Conservation (phyloP, 345 rosid species). For the Bruguiera sexangula region DNA sequence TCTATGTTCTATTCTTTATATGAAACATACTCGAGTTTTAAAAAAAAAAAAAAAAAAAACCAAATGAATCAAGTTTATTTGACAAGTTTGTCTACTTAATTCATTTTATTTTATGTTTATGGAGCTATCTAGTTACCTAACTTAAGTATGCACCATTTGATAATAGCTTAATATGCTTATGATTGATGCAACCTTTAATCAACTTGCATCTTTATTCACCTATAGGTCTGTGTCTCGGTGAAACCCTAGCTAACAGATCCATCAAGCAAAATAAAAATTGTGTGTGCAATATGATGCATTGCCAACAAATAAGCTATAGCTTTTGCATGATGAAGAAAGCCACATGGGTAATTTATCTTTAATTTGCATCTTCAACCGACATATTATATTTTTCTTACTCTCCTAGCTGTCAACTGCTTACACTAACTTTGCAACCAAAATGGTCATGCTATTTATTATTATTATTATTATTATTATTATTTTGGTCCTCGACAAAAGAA, state of each 20-base stretch:
- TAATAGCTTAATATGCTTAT: slow-evolving; percentile 27
- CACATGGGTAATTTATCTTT: neutral
- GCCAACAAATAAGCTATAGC: neutral
- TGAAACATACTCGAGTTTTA: no score
- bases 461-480: no score
- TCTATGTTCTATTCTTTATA: no score
- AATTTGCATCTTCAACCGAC: no score
- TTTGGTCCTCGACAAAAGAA: no score
- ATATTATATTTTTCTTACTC: no score
- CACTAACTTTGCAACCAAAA: no score
- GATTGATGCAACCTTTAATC: slow-evolving; percentile 22
- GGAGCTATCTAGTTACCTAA: slow-evolving; percentile 1
- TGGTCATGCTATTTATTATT: no score
- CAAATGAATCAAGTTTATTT: no score
- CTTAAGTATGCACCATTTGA: slow-evolving; percentile 8
- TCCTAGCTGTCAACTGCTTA: no score
- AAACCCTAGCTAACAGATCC: slow-evolving; percentile 14
- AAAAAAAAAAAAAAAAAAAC: no score
- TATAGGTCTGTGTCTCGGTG: slow-evolving; percentile 9
- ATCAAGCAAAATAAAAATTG: slow-evolving; percentile 8
- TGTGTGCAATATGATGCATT: neutral
- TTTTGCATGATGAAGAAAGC: slow-evolving; percentile 14
- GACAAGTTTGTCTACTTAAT: neutral
- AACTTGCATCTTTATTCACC: neutral
- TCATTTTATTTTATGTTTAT: neutral